Percentiles rank a stretch among this genome's conserved stretches.
phyloP scores from a whole-genome alignment of 2,329 filamentous ascomycete genomes.

The Chaetomiaceae sp. region DNA sequence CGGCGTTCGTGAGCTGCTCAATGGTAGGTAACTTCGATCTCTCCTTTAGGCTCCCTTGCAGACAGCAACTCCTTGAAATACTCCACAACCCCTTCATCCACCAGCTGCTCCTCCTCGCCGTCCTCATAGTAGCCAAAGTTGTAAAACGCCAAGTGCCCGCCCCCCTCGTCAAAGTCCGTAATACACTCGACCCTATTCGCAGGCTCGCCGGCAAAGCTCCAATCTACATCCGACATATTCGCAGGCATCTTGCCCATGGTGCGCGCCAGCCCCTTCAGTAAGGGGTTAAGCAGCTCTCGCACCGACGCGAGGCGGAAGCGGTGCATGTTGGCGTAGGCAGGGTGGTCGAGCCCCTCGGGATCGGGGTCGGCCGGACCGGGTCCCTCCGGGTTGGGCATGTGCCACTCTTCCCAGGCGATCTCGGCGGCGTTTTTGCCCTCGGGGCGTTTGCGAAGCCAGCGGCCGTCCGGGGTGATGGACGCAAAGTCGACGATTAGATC shows the following conservation, averaged over 20 bases:
- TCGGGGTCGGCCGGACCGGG: neutral
- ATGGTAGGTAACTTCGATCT: neutral
- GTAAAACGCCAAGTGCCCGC: neutral
- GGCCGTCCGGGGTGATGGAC: neutral
- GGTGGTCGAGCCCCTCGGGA: neutral
- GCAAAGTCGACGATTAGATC: neutral
- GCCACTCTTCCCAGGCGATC: neutral
- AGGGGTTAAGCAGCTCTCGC: neutral
- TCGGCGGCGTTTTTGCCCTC: neutral
- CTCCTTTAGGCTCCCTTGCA: neutral
- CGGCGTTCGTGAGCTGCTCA: too few species aligned
- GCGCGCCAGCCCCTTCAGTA: neutral
- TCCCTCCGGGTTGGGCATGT: too few species aligned
- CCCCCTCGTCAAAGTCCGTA: neutral
- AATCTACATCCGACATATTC: neutral
- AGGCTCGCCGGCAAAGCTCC: neutral
- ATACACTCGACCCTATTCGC: neutral
- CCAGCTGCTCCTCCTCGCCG: neutral
- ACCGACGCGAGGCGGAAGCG: neutral
- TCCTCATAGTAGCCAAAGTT: neutral
- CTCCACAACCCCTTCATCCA: neutral
- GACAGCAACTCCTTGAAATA: neutral
- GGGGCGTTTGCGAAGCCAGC: neutral
- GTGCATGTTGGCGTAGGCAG: constrained; percentile 1
- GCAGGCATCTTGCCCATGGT: neutral